Percentiles rank a stretch among this genome's conserved stretches.
Conservation (phyloP, 139 green algal genomes). For the Chloropicon primus region DNA sequence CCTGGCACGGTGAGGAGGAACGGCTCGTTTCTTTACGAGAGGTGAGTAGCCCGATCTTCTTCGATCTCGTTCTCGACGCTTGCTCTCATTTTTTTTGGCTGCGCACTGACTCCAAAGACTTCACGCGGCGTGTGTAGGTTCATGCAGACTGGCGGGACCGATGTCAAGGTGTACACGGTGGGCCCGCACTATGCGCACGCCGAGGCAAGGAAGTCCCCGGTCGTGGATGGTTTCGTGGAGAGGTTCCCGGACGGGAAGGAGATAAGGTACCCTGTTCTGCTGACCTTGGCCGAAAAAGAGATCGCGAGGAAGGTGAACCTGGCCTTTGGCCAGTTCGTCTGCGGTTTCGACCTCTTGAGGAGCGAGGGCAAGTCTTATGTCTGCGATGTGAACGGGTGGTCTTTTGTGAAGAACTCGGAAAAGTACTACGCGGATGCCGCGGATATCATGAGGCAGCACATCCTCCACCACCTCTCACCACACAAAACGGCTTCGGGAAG, state of each 20-base stretch:
- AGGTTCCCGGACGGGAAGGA: slow-evolving; percentile 77
- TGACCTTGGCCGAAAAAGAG: slow-evolving; percentile 74
- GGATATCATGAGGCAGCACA: slow-evolving; percentile 20
- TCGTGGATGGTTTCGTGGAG: slow-evolving; percentile 84
- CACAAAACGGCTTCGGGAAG: slow-evolving; percentile 3
- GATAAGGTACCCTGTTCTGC: slow-evolving; percentile 79
- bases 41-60: too few species aligned
- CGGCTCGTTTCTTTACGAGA: slow-evolving; percentile 94
- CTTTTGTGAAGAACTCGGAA: slow-evolving; percentile 93
- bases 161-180: slow-evolving; percentile 95
- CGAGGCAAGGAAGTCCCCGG: slow-evolving; percentile 90
- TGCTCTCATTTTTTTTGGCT: too few species aligned
- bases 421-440: slow-evolving; percentile 72
- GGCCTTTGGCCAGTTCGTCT: slow-evolving; percentile 84
- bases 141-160: slow-evolving; percentile 85
- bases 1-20: slow-evolving; percentile 62
- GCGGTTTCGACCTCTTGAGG: slow-evolving; percentile 86
- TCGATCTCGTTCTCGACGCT: too few species aligned
- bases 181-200: slow-evolving; percentile 90
- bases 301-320: slow-evolving; percentile 83
- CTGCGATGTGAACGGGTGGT: slow-evolving; percentile 98
- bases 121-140: too few species aligned
- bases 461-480: slow-evolving; percentile 19
- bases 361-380: slow-evolving; percentile 69
- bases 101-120: too few species aligned